A percentile compares a stretch with the other conserved stretches of the same genome.
Evolutionary conservation across 352 stramenopile genomes (phyloP).

Genomic region (Porosira glacialis): DNA sequence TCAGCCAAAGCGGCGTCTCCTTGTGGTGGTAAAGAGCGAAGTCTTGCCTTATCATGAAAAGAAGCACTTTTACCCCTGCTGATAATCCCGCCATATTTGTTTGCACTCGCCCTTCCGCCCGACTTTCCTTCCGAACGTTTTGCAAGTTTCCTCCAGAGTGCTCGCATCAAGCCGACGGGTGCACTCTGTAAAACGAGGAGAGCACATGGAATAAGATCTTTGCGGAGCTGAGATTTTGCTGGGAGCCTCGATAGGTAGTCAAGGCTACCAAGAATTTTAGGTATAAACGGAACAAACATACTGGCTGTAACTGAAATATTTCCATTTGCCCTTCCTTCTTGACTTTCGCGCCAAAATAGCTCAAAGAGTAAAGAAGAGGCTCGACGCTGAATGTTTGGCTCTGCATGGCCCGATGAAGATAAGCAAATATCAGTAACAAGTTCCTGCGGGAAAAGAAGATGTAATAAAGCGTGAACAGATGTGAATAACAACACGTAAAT

Average conservation of each 20-base stretch:
- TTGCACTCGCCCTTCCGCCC: conserved; percentile 32
- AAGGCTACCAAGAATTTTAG: conserved; percentile 67
- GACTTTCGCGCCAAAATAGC: conserved; percentile 74
- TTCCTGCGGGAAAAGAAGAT: too few species aligned
- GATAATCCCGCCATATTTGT: conserved; percentile 68
- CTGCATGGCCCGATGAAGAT: conserved; percentile 67
- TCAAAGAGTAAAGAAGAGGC: conserved; percentile 75
- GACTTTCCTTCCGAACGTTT: conserved; percentile 56
- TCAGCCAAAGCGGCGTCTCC: conserved; percentile 20
- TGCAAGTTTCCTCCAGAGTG: conserved; percentile 77
- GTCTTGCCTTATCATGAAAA: conserved; percentile 12
- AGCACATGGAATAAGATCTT: conserved; percentile 75
- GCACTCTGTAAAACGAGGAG: conserved; percentile 79
- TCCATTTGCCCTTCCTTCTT: conserved; percentile 60
- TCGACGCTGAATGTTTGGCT: conserved; percentile 74
- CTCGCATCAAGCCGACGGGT: conserved; percentile 59
- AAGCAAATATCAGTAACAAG: conserved; percentile 79
- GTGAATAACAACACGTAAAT: too few species aligned
- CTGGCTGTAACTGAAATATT: conserved; percentile 66
- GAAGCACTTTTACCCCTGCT: conserved; percentile 27
- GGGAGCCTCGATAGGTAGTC: conserved; percentile 73
- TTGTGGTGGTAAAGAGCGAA: conserved; percentile 25
- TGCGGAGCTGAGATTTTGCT: conserved; percentile 72
- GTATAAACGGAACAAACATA: conserved; percentile 78
- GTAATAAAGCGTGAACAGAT: too few species aligned